These are phyloP conservation scores for Candida anglica DNA, from an alignment of 805 yeast genomes.

Conservation along the genomic window DNA sequence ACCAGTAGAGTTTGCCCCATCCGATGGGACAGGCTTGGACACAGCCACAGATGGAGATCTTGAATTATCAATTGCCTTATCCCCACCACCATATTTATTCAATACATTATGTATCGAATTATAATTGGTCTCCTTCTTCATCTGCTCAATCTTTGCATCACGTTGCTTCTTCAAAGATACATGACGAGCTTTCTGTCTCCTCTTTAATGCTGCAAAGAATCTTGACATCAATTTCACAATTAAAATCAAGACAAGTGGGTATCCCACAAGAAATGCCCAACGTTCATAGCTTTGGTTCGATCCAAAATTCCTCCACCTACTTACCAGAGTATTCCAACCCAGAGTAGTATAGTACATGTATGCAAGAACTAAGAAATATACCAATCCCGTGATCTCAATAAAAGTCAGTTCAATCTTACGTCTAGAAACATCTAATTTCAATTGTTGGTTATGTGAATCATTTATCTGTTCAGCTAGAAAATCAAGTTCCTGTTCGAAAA, in stretches of 20 bases:
- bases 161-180: constrained; percentile 40
- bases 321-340: constrained; percentile 9
- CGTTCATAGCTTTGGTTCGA: constrained; percentile 17
- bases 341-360: constrained; percentile 19
- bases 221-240: constrained; percentile 13
- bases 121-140: constrained; percentile 71
- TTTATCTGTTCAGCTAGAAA: constrained; percentile 22
- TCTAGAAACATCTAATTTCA: constrained; percentile 13
- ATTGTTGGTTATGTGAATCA: constrained; percentile 20
- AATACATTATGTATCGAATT: constrained; percentile 72
- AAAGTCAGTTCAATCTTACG: constrained; percentile 12
- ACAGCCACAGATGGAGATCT: background rate
- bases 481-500: constrained; percentile 32
- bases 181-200: constrained; percentile 13
- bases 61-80: background rate
- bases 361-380: constrained; percentile 20
- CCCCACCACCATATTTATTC: constrained; percentile 42
- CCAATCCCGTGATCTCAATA: constrained; percentile 11
- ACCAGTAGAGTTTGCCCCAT: background rate
- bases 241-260: constrained; percentile 20
- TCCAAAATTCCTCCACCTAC: constrained; percentile 19
- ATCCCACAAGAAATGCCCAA: constrained; percentile 13
- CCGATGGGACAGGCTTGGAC: background rate
- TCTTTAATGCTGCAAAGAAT: constrained; percentile 12
- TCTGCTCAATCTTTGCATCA: constrained; percentile 54